phyloP scores from a whole-genome alignment of 257 asterid genomes.

The Lantana camara region DNA sequence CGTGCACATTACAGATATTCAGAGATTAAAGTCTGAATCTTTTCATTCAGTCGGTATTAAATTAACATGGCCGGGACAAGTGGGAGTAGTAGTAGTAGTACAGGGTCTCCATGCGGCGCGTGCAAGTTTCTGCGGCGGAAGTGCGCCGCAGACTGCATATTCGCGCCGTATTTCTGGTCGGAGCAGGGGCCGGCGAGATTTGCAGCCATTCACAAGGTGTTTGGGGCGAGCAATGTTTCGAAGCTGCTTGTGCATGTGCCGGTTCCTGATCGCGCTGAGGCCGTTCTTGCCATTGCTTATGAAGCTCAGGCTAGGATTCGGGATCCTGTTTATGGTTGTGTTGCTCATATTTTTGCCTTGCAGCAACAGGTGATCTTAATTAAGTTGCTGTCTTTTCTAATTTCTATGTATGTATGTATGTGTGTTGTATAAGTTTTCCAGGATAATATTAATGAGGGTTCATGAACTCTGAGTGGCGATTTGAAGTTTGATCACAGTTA shows the following conservation, averaged over 20 bases:
- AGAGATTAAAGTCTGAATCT: not conserved
- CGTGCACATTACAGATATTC: not conserved
- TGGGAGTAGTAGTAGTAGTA: not conserved
- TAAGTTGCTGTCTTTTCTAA: too few species aligned
- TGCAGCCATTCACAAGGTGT: slow-evolving; percentile 92
- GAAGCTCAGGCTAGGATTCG: slow-evolving; percentile 89
- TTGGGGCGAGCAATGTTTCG: slow-evolving; percentile 92
- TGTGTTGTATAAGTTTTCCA: too few species aligned
- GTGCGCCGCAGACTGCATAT: slow-evolving; percentile 75
- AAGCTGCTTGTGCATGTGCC: slow-evolving; percentile 75
- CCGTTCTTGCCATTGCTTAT: slow-evolving; percentile 81
- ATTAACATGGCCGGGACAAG: not conserved
- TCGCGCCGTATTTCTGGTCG: slow-evolving; percentile 82
- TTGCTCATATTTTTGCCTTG: slow-evolving; percentile 70
- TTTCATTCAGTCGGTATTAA: not conserved
- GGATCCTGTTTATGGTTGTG: slow-evolving; percentile 93
- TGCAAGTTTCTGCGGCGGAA: slow-evolving; percentile 90
- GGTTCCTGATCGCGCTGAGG: slow-evolving; percentile 66
- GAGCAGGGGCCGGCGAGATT: slow-evolving; percentile 86
- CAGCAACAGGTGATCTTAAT: slow-evolving; percentile 76
- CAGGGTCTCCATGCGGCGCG: slow-evolving; percentile 93
- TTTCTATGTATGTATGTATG: too few species aligned
- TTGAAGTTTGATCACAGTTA: too few species aligned
- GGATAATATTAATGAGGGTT: too few species aligned
- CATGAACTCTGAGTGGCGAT: too few species aligned